Percentiles rank a stretch among this genome's conserved stretches.
phyloP scores from a whole-genome alignment of 2,329 filamentous ascomycete species.

The Scolecobasidium constrictum region DNA sequence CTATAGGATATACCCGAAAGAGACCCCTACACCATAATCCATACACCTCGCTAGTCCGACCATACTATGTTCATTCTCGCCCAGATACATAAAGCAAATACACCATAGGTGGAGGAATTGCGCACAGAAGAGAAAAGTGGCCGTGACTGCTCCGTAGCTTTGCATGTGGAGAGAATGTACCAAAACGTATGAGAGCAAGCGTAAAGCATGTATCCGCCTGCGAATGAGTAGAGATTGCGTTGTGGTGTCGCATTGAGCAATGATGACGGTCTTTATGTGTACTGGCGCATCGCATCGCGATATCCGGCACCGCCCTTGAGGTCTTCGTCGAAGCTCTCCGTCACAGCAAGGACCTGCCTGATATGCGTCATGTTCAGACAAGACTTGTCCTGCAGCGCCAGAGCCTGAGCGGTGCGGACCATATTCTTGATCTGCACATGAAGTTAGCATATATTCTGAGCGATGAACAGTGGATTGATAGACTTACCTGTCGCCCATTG shows the following conservation, averaged over 20 bases:
- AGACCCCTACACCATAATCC: too few relatives aligned
- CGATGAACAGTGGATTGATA: background rate
- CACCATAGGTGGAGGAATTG: too few relatives aligned
- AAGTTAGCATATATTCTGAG: conserved; percentile 8
- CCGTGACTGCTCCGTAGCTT: too few relatives aligned
- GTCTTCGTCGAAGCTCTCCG: conserved; percentile 72
- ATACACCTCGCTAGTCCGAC: too few relatives aligned
- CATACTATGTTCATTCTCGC: too few relatives aligned
- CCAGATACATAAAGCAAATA: too few relatives aligned
- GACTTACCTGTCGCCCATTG: conserved; percentile 53
- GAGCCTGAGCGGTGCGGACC: conserved; percentile 69
- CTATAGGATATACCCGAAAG: too few relatives aligned
- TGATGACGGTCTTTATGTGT: conserved; percentile 37
- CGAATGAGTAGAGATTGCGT: too few relatives aligned
- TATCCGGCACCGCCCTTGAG: conserved; percentile 72
- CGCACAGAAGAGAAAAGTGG: too few relatives aligned
- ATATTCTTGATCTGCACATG: conserved; percentile 73
- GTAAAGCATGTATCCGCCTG: too few relatives aligned
- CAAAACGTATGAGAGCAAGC: too few relatives aligned
- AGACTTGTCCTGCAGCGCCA: conserved; percentile 65
- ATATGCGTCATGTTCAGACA: conserved; percentile 70
- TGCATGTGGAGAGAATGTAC: too few relatives aligned
- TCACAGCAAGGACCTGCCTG: conserved; percentile 70
- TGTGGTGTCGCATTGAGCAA: background rate
- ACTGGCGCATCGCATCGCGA: conserved; percentile 74